A percentile compares a stretch with the other conserved stretches of the same genome.
Evolutionary conservation across 495 filamentous ascomycete genomes (phyloP).

Genomic region (Talaromyces borbonicus): DNA sequence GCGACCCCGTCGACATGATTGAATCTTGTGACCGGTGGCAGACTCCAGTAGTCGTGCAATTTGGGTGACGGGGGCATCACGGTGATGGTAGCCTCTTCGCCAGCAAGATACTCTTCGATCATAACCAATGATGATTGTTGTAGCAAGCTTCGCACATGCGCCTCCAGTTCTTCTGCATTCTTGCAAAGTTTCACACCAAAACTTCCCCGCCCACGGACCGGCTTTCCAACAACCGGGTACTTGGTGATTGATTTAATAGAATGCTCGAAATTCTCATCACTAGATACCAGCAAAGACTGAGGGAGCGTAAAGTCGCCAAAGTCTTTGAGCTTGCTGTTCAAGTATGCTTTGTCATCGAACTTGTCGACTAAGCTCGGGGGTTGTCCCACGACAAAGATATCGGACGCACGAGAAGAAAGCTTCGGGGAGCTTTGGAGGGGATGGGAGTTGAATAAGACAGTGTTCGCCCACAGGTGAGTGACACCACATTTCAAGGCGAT

Average conservation of each 20-base stretch:
- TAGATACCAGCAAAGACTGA: conserved; percentile 11
- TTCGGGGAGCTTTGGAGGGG: conserved; percentile 21
- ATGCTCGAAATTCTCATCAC: conserved; percentile 5
- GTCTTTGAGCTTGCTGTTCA: conserved; percentile 21
- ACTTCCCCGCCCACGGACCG: conserved; percentile 21
- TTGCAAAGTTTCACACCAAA: conserved; percentile 28
- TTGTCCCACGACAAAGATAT: conserved; percentile 23
- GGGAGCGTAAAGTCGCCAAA: conserved; percentile 14
- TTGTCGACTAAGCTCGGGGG: conserved; percentile 26
- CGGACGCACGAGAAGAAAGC: conserved; percentile 10
- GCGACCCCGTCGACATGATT: conserved; percentile 26
- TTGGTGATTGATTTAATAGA: conserved; percentile 7
- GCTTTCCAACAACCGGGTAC: conserved; percentile 27
- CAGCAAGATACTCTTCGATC: conserved; percentile 29
- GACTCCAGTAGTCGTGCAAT: conserved; percentile 20
- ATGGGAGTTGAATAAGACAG: conserved; percentile 26
- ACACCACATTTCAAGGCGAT: conserved; percentile 22
- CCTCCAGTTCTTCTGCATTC: conserved; percentile 10
- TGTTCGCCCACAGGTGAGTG: conserved; percentile 33
- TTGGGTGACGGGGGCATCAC: conserved; percentile 26
- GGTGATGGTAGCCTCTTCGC: conserved; percentile 32
- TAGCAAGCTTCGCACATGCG: conserved; percentile 17
- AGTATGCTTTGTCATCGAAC: conserved; percentile 29
- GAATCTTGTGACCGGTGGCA: conserved; percentile 24
- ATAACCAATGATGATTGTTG: conserved; percentile 20